Conservation (phyloP, 202 grass and related monocot species). For the Alloteropsis angusta region DNA sequence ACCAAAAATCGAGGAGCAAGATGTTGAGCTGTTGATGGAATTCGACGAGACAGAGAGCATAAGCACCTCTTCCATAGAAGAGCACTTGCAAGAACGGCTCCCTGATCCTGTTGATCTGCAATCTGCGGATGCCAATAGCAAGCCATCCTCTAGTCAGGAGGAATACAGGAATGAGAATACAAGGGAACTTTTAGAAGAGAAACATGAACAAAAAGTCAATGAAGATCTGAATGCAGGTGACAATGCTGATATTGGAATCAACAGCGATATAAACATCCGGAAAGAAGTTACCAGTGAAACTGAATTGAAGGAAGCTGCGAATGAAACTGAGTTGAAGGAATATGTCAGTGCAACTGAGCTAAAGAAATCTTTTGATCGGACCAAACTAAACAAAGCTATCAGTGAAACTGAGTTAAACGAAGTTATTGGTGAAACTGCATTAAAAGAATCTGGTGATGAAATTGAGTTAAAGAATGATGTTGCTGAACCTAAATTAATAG, state of each 20-base stretch:
- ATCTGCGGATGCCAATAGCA: slow-evolving; percentile 3
- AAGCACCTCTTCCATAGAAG: slow-evolving; percentile 51
- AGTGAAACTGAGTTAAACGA: background rate
- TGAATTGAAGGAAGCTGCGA: background rate
- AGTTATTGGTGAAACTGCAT: background rate
- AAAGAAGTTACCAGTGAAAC: background rate
- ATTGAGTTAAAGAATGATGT: background rate
- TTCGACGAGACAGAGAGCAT: slow-evolving; percentile 42
- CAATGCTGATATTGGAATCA: background rate
- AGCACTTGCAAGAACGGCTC: slow-evolving; percentile 45
- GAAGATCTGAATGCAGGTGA: background rate
- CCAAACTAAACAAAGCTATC: background rate
- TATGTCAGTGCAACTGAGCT: background rate
- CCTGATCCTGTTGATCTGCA: slow-evolving; percentile 38
- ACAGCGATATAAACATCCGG: background rate
- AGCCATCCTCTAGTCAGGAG: background rate
- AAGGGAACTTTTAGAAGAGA: background rate
- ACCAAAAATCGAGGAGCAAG: background rate
- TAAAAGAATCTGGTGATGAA: background rate
- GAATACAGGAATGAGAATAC: background rate
- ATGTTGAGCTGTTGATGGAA: slow-evolving; percentile 23
- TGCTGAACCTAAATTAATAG: background rate
- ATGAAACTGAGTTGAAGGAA: background rate
- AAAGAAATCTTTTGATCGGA: background rate
- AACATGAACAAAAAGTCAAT: background rate